These are phyloP conservation scores for Ogataea corticis DNA, from an alignment of 805 yeast species.

Conservation along the genomic window DNA sequence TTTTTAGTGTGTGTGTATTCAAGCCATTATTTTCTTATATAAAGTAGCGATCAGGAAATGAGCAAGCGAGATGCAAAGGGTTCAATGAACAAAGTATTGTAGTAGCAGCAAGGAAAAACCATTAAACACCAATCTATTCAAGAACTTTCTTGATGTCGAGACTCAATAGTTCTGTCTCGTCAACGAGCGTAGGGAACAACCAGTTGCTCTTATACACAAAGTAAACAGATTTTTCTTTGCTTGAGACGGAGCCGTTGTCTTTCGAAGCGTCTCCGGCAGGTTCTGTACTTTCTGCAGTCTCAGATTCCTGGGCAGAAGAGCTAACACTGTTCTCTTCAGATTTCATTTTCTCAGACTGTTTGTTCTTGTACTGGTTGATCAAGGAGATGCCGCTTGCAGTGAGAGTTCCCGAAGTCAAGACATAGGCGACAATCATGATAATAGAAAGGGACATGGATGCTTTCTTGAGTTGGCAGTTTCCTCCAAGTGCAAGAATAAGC, in stretches of 20 bases:
- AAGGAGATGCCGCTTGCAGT: slow-evolving; percentile 16
- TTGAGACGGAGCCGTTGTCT: background rate
- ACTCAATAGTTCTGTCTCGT: slow-evolving; percentile 1
- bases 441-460: slow-evolving; percentile 21
- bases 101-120: too few species aligned
- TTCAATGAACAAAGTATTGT: too few species aligned
- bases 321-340: background rate
- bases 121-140: background rate
- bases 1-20: background rate
- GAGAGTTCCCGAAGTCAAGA: slow-evolving; percentile 17
- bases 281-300: background rate
- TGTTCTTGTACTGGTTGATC: slow-evolving; percentile 12
- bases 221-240: slow-evolving; percentile 5
- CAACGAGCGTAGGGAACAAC: slow-evolving; percentile 18
- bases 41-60: too few species aligned
- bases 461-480: slow-evolving; percentile 26
- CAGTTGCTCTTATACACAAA: slow-evolving; percentile 20
- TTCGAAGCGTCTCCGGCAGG: background rate
- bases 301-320: background rate
- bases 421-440: slow-evolving; percentile 15
- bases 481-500: slow-evolving; percentile 15
- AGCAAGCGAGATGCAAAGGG: too few species aligned
- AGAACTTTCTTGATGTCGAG: background rate
- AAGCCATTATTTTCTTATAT: too few species aligned
- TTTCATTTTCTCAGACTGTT: background rate